A percentile compares a stretch with the other conserved stretches of the same genome.
phyloP scores from a whole-genome alignment of 2,329 filamentous ascomycete species.

The Esteya vermicola region DNA sequence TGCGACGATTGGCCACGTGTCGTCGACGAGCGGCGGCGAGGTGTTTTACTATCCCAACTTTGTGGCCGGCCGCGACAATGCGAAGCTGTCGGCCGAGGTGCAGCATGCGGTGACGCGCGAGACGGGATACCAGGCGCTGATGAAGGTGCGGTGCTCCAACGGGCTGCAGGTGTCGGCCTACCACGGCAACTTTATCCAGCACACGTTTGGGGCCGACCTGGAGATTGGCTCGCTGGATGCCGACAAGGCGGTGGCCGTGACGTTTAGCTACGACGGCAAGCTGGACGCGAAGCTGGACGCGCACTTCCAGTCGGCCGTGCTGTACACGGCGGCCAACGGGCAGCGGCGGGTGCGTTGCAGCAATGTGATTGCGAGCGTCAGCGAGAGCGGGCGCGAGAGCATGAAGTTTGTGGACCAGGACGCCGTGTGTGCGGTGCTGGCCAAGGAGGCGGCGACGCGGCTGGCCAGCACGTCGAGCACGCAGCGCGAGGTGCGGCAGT shows the following conservation, averaged over 20 bases:
- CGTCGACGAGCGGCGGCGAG: slow-evolving; percentile 84
- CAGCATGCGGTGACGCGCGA: slow-evolving; percentile 76
- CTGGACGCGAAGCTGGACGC: slow-evolving; percentile 93
- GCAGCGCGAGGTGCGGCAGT: slow-evolving; percentile 73
- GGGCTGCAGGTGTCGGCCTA: slow-evolving; percentile 89
- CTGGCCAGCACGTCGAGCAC: slow-evolving; percentile 54
- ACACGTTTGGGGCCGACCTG: slow-evolving; percentile 86
- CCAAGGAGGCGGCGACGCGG: slow-evolving; percentile 87
- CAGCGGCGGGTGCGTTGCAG: slow-evolving; percentile 83
- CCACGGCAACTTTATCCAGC: slow-evolving; percentile 91
- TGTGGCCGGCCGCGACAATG: slow-evolving; percentile 68
- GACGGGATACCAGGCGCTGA: slow-evolving; percentile 87
- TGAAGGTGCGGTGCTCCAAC: slow-evolving; percentile 98
- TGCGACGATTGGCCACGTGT: slow-evolving; percentile 78
- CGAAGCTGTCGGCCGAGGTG: slow-evolving; percentile 75
- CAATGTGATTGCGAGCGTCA: slow-evolving; percentile 87
- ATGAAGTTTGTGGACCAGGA: slow-evolving; percentile 96
- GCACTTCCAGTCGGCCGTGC: slow-evolving; percentile 87
- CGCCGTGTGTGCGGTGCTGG: slow-evolving; percentile 73
- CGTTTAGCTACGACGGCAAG: slow-evolving; percentile 93
- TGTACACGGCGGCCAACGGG: slow-evolving; percentile 85
- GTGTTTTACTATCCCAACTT: slow-evolving; percentile 97
- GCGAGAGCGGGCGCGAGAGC: slow-evolving; percentile 65
- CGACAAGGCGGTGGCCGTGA: slow-evolving; percentile 83
- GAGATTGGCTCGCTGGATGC: slow-evolving; percentile 87